Base-by-base conservation (phyloP, 2,329 filamentous ascomycete genomes). In the Aurifilum marmelostoma region DNA sequence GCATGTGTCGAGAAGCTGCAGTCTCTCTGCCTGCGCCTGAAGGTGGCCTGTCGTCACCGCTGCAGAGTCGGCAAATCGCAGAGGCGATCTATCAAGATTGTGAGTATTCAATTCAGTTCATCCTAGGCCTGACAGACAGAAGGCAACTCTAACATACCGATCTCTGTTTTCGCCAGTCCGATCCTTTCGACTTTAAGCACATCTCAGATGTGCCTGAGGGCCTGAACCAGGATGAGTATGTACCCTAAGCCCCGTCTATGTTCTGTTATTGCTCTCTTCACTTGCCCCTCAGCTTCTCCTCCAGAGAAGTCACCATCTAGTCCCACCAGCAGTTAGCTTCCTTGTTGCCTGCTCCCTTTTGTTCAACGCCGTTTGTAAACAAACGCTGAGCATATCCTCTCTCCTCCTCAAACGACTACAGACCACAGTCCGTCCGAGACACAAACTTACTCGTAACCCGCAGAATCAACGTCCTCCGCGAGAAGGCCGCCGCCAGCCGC, bases 191-290 rank as follows among this genome's bases (percentile, higher is more conserved):
- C 75, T 85, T 89, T 74, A 84, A 85, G 75, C 83, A 83, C 69
- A 85, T 87, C 74, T 78, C 81, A n/a, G 79, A 84, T 54, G 78
- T 89, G 18, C 85, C 86, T 2, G 39, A 67, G 21, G 87, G 87
- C 52, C 80, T 89, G 56, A 85, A 84, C 60, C 82, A 87, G 72
- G 85, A 88, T 73, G 86, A 90, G 87, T 89, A 82, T 77, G 86
- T 80, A 11, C 21, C 3, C 9, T 29, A n/a, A n/a, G n/a, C 37
- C 21, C n/a, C 37, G 5, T 32, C 2, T 18, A 12, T 37, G 7
- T 18, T 12, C 9, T 56, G 6, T n/a, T 43, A 29, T 43, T 50
- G 18, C 9, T 43, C 34, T 43, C 16, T 43, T 27, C n/a, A 24
- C 56, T 14, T 9, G 2, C 29, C 41, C 54, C 16, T 37, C 43